Evolutionary conservation across 805 yeast genomes (phyloP), one percentile per base, ranked within the genome.

Genomic region (Candida vaughaniae): DNA sequence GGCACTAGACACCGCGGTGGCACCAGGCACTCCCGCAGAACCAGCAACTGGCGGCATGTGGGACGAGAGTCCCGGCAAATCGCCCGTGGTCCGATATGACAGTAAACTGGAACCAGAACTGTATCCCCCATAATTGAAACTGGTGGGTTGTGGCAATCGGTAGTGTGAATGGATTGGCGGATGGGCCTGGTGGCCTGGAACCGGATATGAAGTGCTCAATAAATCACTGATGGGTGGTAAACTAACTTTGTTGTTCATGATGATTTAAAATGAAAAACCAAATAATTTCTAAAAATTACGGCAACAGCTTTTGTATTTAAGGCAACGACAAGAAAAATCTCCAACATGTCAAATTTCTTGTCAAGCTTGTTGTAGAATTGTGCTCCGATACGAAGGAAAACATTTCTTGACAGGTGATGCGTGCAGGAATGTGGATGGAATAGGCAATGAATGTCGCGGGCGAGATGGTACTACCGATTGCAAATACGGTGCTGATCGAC

Each of bases 171-270:
- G 23, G 23, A 10, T 7, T 6, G 6, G 14, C 16, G 3, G 35
- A 9, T 23, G 20, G 16, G n/a, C 22, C 35, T 16, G 25, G 29
- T 7, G 23, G n/a, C n/a, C n/a, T 14, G 23, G 23, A 20, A 7
- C 6, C 10, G 23, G 23, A 20, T 20, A 20, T 20, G 23, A 11
- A 22, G 16, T 30, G 23, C 45, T 46, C 29, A 67, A 53, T 17
- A 67, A 62, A 49, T 67, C 69, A n/a, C 66, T 61, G 23, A 67
- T 66, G 3, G 72, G 70, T 8, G 72, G 73, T 47, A 67, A 60
- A 17, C 63, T 57, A 10, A 67, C 52, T 36, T 56, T 57, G 38
- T 45, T 45, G 26, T 45, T 33, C 49, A 45, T 45, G 10, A 2
- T 37, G 6, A 14, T 33, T 25, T 33, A 17, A 12, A 28, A 16